A percentile compares a stretch with the other conserved stretches of the same genome.
These are phyloP conservation scores for Saccharomyces hybrid DNA, from an alignment of 1,139 yeast genomes.

Conservation along the genomic window DNA sequence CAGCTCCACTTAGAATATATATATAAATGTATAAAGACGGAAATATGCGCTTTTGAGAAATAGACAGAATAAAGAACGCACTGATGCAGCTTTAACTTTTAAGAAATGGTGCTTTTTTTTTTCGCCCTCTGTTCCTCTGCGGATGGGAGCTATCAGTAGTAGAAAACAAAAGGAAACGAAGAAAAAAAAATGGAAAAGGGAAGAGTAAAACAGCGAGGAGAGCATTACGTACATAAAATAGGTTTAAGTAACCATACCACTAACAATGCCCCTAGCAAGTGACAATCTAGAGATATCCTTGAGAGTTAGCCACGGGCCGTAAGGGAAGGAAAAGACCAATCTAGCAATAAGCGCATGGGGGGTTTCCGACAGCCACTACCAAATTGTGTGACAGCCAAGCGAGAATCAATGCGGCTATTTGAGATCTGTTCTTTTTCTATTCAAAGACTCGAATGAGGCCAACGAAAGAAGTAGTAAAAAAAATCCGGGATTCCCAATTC, in stretches of 20 bases:
- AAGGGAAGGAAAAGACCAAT: neutral
- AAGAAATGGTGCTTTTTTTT: neutral
- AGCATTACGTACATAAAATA: neutral
- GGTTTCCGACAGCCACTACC: neutral
- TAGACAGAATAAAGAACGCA: neutral
- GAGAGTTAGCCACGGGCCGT: neutral
- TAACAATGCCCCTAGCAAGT: neutral
- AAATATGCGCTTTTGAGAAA: neutral
- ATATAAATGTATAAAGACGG: neutral
- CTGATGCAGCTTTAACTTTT: neutral
- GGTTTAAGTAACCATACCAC: neutral
- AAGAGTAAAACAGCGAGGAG: neutral
- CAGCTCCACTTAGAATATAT: neutral
- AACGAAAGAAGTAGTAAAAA: neutral
- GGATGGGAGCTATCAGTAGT: neutral
- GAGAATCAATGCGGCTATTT: slow-evolving; percentile 1
- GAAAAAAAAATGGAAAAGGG: neutral
- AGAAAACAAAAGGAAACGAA: neutral
- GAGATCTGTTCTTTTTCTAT: neutral
- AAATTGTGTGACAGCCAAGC: neutral
- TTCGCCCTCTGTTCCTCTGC: neutral
- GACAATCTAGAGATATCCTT: neutral
- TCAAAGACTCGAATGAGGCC: neutral
- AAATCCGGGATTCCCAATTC: neutral
- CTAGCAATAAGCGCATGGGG: neutral